Evolutionary conservation across 148 eudicot species (phyloP).

Genomic region (Persicaria tinctoria): DNA sequence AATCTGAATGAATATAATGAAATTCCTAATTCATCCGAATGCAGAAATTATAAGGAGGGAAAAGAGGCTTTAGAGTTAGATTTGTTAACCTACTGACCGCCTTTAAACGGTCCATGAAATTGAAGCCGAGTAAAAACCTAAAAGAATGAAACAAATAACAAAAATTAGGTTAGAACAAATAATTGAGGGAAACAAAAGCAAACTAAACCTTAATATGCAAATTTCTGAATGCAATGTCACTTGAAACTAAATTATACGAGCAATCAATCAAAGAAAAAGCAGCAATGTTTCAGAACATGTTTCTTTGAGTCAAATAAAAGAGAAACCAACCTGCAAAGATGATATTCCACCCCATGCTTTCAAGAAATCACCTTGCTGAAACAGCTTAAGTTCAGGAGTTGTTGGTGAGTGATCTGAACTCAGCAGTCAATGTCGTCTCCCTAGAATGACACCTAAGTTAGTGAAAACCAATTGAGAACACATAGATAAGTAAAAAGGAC

Average conservation of each 20-base stretch:
- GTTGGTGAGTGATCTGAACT: slow-evolving; percentile 98
- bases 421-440: slow-evolving; percentile 81
- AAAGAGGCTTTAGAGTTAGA: too few species aligned
- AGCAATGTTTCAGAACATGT: not conserved
- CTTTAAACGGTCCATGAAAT: too few species aligned
- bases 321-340: slow-evolving; percentile 70
- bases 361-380: slow-evolving; percentile 75
- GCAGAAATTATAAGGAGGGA: too few species aligned
- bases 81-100: too few species aligned
- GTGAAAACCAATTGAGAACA: not conserved
- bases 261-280: not conserved
- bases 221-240: not conserved
- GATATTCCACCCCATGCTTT: slow-evolving; percentile 99
- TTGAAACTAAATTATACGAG: not conserved
- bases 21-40: too few species aligned
- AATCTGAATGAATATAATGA: too few species aligned
- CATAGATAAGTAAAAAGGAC: not conserved
- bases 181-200: too few species aligned
- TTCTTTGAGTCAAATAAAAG: not conserved
- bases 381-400: slow-evolving; percentile 65
- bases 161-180: too few species aligned
- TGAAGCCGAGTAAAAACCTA: too few species aligned
- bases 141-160: too few species aligned
- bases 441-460: slow-evolving; percentile 25
- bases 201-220: too few species aligned